phyloP scores from a whole-genome alignment of 176 grass and related monocot species.

The Hordeum marinum region DNA sequence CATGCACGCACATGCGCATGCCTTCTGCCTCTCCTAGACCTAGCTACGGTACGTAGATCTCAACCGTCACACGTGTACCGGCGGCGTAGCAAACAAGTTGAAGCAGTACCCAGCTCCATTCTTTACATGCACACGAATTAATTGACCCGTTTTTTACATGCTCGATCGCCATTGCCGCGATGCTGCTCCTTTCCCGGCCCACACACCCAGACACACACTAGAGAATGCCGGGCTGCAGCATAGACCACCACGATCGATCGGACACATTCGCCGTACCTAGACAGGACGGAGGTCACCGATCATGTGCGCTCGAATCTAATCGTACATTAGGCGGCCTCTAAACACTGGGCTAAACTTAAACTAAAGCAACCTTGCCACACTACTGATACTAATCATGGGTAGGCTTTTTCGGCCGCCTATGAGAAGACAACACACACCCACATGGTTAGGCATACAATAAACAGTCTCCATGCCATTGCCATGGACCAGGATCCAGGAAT shows the following conservation, averaged over 20 bases:
- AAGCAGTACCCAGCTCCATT: background rate
- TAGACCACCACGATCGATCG: too few relatives aligned
- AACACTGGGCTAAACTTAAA: slow-evolving; percentile 4
- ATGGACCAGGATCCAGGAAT: background rate
- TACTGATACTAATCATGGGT: background rate
- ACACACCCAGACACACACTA: too few relatives aligned
- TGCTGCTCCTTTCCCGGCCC: background rate
- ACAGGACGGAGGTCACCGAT: too few relatives aligned
- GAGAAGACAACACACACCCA: background rate
- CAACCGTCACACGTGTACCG: slow-evolving; percentile 2
- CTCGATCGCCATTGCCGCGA: background rate
- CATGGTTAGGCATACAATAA: slow-evolving; percentile 3
- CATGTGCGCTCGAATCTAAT: slow-evolving; percentile 29
- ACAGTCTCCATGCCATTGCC: background rate
- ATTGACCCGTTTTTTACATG: background rate
- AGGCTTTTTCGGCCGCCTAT: background rate
- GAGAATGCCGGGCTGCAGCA: too few relatives aligned
- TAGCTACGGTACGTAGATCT: background rate
- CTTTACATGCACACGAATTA: slow-evolving; percentile 15
- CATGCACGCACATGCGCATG: slow-evolving; percentile 3
- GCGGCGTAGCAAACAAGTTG: background rate
- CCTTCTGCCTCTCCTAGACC: background rate
- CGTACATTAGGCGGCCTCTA: background rate
- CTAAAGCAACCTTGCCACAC: background rate
- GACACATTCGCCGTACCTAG: too few relatives aligned